Percentiles rank a stretch among this genome's conserved stretches.
Conservation (phyloP, 2,329 filamentous ascomycete genomes). For the Paecilomyces dactylethromorphus region DNA sequence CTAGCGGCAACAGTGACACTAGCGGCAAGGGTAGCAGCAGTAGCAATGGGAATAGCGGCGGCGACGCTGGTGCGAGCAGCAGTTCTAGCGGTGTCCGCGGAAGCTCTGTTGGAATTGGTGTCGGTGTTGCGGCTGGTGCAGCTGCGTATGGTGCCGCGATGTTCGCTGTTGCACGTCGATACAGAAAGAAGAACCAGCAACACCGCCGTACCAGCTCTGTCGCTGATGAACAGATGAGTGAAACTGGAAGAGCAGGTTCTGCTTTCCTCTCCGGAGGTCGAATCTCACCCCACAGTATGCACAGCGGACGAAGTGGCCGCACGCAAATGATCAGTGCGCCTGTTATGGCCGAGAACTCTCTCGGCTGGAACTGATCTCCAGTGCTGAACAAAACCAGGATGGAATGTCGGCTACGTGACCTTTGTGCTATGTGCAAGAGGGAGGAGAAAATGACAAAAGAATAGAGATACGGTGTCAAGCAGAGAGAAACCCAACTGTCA, state of each 20-base stretch:
- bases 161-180: constrained; percentile 85
- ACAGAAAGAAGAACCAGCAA: constrained; percentile 75
- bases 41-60: constrained; percentile 24
- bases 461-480: neutral
- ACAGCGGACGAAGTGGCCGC: constrained; percentile 62
- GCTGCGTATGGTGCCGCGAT: constrained; percentile 89
- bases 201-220: constrained; percentile 74
- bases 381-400: constrained; percentile 3
- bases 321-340: constrained; percentile 78
- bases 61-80: constrained; percentile 45
- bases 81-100: constrained; percentile 29
- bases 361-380: constrained; percentile 76
- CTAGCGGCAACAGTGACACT: constrained; percentile 24
- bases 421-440: neutral
- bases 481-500: neutral
- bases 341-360: constrained; percentile 86
- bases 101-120: constrained; percentile 60
- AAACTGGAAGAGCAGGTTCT: constrained; percentile 45
- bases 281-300: constrained; percentile 45
- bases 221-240: constrained; percentile 59
- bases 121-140: constrained; percentile 70
- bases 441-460: neutral
- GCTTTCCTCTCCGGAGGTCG: constrained; percentile 37
- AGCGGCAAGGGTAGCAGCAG: constrained; percentile 35
- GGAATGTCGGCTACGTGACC: neutral